Conservation (phyloP, 176 grass and related monocot genomes). For the Juncus effusus region DNA sequence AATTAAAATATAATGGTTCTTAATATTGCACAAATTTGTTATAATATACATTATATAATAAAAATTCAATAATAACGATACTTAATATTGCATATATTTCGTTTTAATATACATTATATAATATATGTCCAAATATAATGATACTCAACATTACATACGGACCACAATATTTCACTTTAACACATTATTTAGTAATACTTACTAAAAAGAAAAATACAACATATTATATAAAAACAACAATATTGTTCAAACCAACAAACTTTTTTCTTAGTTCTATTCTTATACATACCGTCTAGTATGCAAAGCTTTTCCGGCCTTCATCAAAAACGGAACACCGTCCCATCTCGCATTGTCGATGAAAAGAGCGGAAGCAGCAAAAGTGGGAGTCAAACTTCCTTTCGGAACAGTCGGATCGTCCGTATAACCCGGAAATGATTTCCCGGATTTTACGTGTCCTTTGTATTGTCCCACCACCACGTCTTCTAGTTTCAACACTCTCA, state of each 20-base stretch:
- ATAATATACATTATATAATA: too few relatives aligned
- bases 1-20: too few relatives aligned
- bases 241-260: too few relatives aligned
- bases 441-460: constrained; percentile 66
- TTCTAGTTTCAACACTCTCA: constrained; percentile 62
- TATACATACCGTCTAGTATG: constrained; percentile 39
- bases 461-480: constrained; percentile 94
- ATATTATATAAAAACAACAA: too few relatives aligned
- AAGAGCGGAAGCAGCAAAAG: constrained; percentile 81
- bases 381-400: constrained; percentile 74
- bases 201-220: too few relatives aligned
- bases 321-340: constrained; percentile 91
- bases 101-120: not conserved
- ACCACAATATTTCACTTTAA: not conserved
- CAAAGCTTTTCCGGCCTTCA: constrained; percentile 96
- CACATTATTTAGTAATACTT: not conserved
- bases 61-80: too few relatives aligned
- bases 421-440: constrained; percentile 60
- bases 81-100: not conserved
- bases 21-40: too few relatives aligned
- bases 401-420: constrained; percentile 74
- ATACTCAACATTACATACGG: too few relatives aligned
- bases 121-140: too few relatives aligned
- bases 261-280: too few relatives aligned
- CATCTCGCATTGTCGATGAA: constrained; percentile 97